Percentiles rank a stretch among this genome's conserved stretches.
phyloP scores from a whole-genome alignment of 441 rosid genomes.

The Adansonia grandidieri region DNA sequence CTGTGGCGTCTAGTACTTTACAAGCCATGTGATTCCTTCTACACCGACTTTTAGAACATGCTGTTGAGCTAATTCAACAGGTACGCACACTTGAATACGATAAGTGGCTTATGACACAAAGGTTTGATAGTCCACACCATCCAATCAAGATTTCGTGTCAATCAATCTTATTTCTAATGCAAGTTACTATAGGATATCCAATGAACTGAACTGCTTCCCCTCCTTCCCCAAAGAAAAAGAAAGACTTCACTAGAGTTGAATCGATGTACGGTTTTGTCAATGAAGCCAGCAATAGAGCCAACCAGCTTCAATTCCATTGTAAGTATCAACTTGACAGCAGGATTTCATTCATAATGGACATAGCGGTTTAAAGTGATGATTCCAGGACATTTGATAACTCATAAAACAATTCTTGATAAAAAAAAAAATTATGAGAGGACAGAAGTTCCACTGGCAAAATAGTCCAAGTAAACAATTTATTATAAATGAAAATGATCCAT shows the following conservation, averaged over 20 bases:
- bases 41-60: background rate
- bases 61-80: background rate
- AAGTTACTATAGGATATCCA: background rate
- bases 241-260: background rate
- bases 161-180: background rate
- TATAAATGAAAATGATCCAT: background rate
- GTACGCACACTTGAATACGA: background rate
- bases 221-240: background rate
- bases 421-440: background rate
- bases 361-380: background rate
- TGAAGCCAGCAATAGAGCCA: background rate
- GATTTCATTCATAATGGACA: background rate
- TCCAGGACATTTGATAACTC: slow-evolving; percentile 3
- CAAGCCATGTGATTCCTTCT: no score
- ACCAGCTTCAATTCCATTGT: slow-evolving; percentile 12
- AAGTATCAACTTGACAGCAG: slow-evolving; percentile 5
- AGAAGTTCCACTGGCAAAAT: background rate
- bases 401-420: background rate
- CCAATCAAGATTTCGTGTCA: background rate
- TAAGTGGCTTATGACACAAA: background rate
- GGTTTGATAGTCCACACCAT: background rate
- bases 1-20: background rate
- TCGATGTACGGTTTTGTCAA: no score
- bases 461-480: background rate
- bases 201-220: slow-evolving; percentile 1